Percentiles rank a stretch among this genome's conserved stretches.
These are phyloP conservation scores for Persicaria tinctoria DNA, from an alignment of 148 eudicot genomes.

Conservation along the genomic window DNA sequence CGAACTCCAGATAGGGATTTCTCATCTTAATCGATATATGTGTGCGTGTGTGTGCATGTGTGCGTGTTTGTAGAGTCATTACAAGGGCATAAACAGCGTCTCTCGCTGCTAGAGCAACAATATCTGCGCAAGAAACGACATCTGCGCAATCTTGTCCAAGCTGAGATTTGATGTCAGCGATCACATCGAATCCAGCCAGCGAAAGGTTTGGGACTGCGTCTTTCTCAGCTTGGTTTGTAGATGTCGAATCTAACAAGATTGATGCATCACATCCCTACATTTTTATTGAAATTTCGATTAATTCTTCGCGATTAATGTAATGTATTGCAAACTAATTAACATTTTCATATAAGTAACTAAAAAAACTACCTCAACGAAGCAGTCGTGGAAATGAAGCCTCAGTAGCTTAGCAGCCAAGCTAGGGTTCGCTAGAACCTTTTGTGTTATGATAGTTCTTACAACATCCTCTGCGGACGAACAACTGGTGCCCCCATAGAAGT, in stretches of 20 bases:
- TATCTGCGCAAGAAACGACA: constrained; percentile 21
- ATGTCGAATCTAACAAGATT: constrained; percentile 11
- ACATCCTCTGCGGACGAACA: constrained; percentile 14
- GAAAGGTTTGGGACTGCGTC: constrained; percentile 17
- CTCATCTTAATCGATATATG: too few species aligned
- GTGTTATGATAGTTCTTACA: constrained; percentile 2
- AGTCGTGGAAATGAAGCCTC: constrained; percentile 25
- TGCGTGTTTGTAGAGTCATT: neutral
- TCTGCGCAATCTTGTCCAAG: constrained; percentile 8
- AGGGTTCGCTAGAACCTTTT: constrained; percentile 14
- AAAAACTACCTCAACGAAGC: constrained; percentile 25
- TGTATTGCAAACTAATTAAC: too few species aligned
- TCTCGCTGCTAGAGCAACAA: constrained; percentile 17
- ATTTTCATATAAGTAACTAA: neutral
- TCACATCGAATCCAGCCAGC: constrained; percentile 10
- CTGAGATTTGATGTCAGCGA: constrained; percentile 15
- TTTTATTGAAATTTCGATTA: too few species aligned
- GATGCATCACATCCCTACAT: constrained; percentile 21
- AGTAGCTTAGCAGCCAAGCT: constrained; percentile 26
- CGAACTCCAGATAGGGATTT: too few species aligned
- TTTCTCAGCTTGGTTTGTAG: constrained; percentile 16
- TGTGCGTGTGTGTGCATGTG: too few species aligned
- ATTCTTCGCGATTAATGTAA: too few species aligned
- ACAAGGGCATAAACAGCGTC: constrained; percentile 12
- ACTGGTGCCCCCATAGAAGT: constrained; percentile 10